Evolutionary conservation across 2,329 filamentous ascomycete species (phyloP).

Genomic region (Fusarium transvaalense): DNA sequence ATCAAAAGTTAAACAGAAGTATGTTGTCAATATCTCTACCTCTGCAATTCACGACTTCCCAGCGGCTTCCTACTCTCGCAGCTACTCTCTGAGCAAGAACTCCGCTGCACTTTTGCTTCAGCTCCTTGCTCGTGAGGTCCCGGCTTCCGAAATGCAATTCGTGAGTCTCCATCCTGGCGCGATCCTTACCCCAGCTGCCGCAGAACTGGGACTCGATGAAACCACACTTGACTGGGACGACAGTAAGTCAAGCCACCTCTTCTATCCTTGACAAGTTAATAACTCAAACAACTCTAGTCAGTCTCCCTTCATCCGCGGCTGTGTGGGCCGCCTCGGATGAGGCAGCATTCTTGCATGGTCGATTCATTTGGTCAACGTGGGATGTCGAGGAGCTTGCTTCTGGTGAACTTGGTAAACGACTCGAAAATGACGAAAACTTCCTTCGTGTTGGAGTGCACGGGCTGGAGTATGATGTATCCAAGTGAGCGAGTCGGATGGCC

Average conservation of each 20-base stretch:
- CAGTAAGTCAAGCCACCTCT: neutral
- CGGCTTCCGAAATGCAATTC: neutral
- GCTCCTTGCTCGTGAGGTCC: neutral
- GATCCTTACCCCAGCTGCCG: neutral
- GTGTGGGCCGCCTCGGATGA: conserved; percentile 6
- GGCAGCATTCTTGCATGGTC: conserved; percentile 1
- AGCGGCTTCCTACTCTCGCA: neutral
- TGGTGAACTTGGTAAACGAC: neutral
- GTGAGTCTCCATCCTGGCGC: neutral
- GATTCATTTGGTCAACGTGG: conserved; percentile 12
- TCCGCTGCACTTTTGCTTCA: neutral
- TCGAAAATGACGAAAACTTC: neutral
- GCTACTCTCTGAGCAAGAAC: neutral
- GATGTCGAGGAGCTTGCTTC: conserved; percentile 14
- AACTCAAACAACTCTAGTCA: neutral
- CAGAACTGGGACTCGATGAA: neutral
- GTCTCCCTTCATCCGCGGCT: neutral
- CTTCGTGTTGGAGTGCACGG: conserved; percentile 13
- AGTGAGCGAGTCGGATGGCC: neutral
- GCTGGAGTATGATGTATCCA: neutral
- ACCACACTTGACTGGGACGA: neutral
- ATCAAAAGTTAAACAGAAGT: neutral
- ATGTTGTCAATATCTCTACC: neutral
- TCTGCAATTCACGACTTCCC: conserved; percentile 7
- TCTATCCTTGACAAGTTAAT: neutral